Conservation (phyloP, 78 protist species). For the Emiliania huxleyi region DNA sequence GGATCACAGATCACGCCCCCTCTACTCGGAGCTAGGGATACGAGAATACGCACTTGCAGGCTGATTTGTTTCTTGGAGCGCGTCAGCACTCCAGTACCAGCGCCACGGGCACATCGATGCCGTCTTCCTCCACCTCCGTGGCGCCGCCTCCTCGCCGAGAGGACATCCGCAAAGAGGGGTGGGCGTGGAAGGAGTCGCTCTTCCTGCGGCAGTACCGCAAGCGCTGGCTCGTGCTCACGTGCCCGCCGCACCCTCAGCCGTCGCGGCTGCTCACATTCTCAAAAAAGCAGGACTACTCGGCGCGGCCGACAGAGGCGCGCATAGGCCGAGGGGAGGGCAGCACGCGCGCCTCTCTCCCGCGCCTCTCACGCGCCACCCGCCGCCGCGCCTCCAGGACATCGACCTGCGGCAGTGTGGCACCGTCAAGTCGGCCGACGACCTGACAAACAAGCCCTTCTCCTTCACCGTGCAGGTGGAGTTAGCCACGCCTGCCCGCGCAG, state of each 20-base stretch:
- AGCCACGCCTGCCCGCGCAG: too few relatives aligned
- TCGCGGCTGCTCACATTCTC: neutral
- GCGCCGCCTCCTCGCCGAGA: too few relatives aligned
- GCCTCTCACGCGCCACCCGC: neutral
- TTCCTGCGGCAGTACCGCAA: neutral
- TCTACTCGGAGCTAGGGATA: too few relatives aligned
- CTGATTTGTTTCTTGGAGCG: too few relatives aligned
- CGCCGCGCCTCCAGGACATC: neutral
- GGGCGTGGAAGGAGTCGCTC: neutral
- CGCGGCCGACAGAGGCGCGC: neutral
- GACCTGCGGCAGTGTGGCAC: neutral
- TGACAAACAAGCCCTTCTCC: neutral
- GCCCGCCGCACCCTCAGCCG: too few relatives aligned
- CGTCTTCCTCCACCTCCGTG: too few relatives aligned
- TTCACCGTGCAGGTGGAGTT: too few relatives aligned
- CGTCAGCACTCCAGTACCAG: too few relatives aligned
- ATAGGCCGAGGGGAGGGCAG: too few relatives aligned
- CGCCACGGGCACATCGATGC: too few relatives aligned
- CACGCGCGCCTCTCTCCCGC: neutral
- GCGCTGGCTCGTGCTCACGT: slow-evolving; percentile 22
- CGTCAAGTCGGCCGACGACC: neutral
- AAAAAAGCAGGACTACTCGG: neutral
- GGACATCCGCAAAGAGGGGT: slow-evolving; percentile 1
- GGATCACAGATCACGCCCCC: too few relatives aligned
- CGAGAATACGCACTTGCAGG: too few relatives aligned